Base-by-base conservation (phyloP, 768 basidiomycete genomes). In the Leccinum obscurum region DNA sequence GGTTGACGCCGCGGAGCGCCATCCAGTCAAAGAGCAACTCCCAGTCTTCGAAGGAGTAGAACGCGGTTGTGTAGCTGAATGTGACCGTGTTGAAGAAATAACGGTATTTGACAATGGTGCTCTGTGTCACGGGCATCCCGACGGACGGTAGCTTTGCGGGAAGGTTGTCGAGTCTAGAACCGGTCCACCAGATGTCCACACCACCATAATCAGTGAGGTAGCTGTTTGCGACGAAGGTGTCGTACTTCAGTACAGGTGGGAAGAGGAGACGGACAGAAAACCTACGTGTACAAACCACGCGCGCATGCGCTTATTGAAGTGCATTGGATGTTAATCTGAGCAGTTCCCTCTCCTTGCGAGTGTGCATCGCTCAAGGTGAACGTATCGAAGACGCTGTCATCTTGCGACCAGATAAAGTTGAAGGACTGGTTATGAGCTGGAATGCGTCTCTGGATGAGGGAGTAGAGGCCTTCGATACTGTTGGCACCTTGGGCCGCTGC, bases 121-220 rank as follows among this genome's bases (percentile, higher is more conserved):
- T 71, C 46, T 62, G 73, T 6, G 70, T 73, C 52, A 79, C 55
- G 0, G 73, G 69, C 4, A 62, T 57, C 7, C 75, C 72, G 14
- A 79, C 57, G 20, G 62, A 28, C 0, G 78, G 78, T 3, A 79
- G 62, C 17, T 56, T 50, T 1, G 59, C 0, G 4, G 77, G 70
- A 6, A 79, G 69, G 32, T 69, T 52, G 22, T 70, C 58, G 26
- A 79, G 72, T 30, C 77, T 73, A 3, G 78, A 78, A 6, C 78
- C 76, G 2, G 78, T 77, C 78, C 77, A 79, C 75, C 76, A 79
- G 50, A 79, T 79, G 52, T 79, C 78, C 6, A 78, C 75, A 1
- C 72, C 70, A 5, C 71, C 76, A 52, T 71, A 68, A 28, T 75
- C 70, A 1, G 75, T 78, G 37, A 76, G 67, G 59, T 78, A 79